phyloP scores from a whole-genome alignment of 495 filamentous ascomycete genomes.

The Daldinia decipiens region DNA sequence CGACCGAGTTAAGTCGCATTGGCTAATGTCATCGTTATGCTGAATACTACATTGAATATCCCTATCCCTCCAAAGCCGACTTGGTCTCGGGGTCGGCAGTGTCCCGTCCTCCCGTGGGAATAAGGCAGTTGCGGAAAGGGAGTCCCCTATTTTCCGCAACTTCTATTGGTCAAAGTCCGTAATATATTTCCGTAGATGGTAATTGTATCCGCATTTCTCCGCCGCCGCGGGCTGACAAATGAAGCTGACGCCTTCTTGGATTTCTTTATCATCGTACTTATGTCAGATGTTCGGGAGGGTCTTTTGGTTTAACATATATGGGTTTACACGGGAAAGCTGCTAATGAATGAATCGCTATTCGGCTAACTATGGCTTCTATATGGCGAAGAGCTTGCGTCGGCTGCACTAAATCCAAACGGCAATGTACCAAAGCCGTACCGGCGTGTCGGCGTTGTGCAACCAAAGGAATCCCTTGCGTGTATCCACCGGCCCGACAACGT shows the following conservation, averaged over 20 bases:
- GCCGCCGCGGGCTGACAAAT: slow-evolving; percentile 36
- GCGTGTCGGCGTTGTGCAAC: slow-evolving; percentile 39
- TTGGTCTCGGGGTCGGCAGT: not conserved
- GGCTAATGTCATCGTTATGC: not conserved
- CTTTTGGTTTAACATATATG: not conserved
- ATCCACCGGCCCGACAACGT: slow-evolving; percentile 33
- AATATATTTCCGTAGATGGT: slow-evolving; percentile 1
- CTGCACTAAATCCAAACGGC: slow-evolving; percentile 46
- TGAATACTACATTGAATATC: too few relatives aligned
- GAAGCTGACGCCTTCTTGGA: not conserved
- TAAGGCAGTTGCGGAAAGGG: not conserved
- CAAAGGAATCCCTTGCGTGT: slow-evolving; percentile 34
- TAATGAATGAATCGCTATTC: not conserved
- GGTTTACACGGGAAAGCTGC: not conserved
- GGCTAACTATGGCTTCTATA: slow-evolving; percentile 6
- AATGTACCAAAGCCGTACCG: slow-evolving; percentile 45
- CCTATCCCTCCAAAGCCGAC: not conserved
- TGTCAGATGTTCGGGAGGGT: not conserved
- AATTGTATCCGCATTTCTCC: slow-evolving; percentile 32
- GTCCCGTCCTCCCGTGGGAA: not conserved
- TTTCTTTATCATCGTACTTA: not conserved
- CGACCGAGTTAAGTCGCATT: not conserved
- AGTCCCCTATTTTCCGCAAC: slow-evolving; percentile 20
- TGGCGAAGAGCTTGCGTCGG: slow-evolving; percentile 42
- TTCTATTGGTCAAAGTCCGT: slow-evolving; percentile 23